These are phyloP conservation scores for Hsuehochloa calcarea DNA, from an alignment of 176 grass and related monocot genomes.

Conservation along the genomic window DNA sequence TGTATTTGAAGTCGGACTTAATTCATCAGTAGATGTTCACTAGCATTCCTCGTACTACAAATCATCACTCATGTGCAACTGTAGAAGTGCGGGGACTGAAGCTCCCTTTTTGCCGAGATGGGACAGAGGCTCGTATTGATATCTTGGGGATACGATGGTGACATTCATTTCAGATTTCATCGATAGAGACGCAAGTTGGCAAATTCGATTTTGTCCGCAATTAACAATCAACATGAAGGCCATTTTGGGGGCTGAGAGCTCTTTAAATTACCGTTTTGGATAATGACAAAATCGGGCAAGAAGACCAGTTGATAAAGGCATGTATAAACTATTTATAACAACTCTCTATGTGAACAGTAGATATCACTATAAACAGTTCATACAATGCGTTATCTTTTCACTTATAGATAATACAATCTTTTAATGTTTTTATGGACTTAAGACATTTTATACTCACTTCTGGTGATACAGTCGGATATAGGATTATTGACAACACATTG, in stretches of 20 bases:
- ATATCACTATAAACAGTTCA: no score
- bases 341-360: no score
- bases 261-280: not conserved
- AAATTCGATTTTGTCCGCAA: not conserved
- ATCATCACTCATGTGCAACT: not conserved
- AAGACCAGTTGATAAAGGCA: not conserved
- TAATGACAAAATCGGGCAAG: not conserved
- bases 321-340: no score
- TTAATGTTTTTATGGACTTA: no score
- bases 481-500: no score
- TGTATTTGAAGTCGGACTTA: conserved; percentile 2
- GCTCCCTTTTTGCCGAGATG: not conserved
- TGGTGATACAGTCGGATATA: no score
- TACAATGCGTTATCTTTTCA: no score
- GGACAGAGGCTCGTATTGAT: conserved; percentile 1
- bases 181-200: conserved; percentile 10
- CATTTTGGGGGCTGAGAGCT: not conserved
- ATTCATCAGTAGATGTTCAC: not conserved
- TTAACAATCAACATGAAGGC: conserved; percentile 6
- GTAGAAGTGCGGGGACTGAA: not conserved
- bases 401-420: no score
- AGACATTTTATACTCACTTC: no score
- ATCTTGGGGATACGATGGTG: conserved; percentile 25
- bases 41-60: not conserved
- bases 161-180: not conserved